Percentiles rank a stretch among this genome's conserved stretches.
Evolutionary conservation across 2,329 filamentous ascomycete species (phyloP).

Genomic region (Arthrocladium fulminans): DNA sequence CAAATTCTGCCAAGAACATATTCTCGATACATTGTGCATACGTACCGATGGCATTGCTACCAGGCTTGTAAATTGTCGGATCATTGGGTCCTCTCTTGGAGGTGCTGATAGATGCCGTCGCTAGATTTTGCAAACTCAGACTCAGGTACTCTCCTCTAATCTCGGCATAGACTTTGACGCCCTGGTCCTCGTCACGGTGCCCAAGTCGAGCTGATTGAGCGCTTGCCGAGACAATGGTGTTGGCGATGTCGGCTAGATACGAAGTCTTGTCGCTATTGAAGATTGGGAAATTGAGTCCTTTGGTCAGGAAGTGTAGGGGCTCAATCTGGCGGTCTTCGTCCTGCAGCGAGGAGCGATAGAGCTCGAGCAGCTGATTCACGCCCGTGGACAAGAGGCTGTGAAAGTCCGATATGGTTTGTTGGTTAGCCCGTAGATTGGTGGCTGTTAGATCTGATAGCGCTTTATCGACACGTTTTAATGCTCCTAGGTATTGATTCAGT

Average conservation of each 20-base stretch:
- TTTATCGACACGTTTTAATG: slow-evolving; percentile 78
- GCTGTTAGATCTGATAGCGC: slow-evolving; percentile 76
- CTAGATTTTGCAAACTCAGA: slow-evolving; percentile 71
- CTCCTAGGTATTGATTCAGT: slow-evolving; percentile 74
- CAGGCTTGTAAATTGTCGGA: slow-evolving; percentile 67
- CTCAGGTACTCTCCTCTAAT: slow-evolving; percentile 81
- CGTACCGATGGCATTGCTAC: slow-evolving; percentile 82
- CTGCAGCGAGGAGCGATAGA: slow-evolving; percentile 69
- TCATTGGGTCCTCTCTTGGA: slow-evolving; percentile 66
- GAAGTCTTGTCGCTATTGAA: slow-evolving; percentile 67
- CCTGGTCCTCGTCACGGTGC: slow-evolving; percentile 53
- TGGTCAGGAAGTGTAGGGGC: slow-evolving; percentile 85
- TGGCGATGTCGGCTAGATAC: slow-evolving; percentile 69
- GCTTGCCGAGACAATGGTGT: slow-evolving; percentile 59
- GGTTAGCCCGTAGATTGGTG: slow-evolving; percentile 86
- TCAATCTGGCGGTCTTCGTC: slow-evolving; percentile 76
- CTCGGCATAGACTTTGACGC: slow-evolving; percentile 76
- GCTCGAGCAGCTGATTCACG: slow-evolving; percentile 70
- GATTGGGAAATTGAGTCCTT: slow-evolving; percentile 70
- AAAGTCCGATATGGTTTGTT: slow-evolving; percentile 76
- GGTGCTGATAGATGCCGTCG: slow-evolving; percentile 75
- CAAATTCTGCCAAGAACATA: slow-evolving; percentile 79
- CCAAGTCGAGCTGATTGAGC: slow-evolving; percentile 43
- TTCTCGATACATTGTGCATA: slow-evolving; percentile 84
- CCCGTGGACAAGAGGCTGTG: slow-evolving; percentile 68